Evolutionary conservation across 2,329 filamentous ascomycete genomes (phyloP), one percentile per base, ranked within the genome.

Genomic region (Fusarium hainanense): DNA sequence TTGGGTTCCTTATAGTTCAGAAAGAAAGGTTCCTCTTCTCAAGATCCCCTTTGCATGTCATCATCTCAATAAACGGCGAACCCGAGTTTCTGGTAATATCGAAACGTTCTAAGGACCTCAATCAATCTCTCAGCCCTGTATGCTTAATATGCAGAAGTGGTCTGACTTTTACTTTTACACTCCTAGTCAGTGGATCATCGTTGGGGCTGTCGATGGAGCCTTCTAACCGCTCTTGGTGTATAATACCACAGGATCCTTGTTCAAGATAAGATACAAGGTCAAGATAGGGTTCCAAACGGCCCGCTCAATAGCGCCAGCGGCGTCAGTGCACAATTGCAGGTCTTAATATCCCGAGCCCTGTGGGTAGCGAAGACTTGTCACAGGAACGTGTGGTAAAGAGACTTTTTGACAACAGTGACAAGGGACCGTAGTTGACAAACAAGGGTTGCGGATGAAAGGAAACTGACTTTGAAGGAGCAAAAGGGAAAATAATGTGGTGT

Each of bases 121-220:
- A 46, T 25, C 25, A 46, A 23, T 40, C 16, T 10, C 4, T 57
- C 32, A 44, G 40, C 46, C 60, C 28, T 51, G 14, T 42, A 20
- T 55, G 37, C n/a, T 20, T 14, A 21, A 42, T 40, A 23, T 7
- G 32, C 14, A 16, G 8, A 23, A 49, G 18, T 51, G n/a, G n/a
- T 4, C 42, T 32, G 23, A 34, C 8, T 54, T 43, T 60, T 9
- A 65, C 23, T 59, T 65, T 48, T 9, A 65, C n/a, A 40, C 43
- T 52, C 6, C 7, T 32, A 8, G 28, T 32, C 27, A 12, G 28
- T 32, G 27, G 11, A n/a, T n/a, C 3, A 42, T 16, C n/a, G 16
- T 9, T 12, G 34, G 23, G 28, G 37, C 25, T 46, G 9, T 23
- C 5, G 18, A 41, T 21, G 23, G 49, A 41, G 25, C 6, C n/a